phyloP scores from a whole-genome alignment of 179 eudicot genomes.

The Spergularia azorica region DNA sequence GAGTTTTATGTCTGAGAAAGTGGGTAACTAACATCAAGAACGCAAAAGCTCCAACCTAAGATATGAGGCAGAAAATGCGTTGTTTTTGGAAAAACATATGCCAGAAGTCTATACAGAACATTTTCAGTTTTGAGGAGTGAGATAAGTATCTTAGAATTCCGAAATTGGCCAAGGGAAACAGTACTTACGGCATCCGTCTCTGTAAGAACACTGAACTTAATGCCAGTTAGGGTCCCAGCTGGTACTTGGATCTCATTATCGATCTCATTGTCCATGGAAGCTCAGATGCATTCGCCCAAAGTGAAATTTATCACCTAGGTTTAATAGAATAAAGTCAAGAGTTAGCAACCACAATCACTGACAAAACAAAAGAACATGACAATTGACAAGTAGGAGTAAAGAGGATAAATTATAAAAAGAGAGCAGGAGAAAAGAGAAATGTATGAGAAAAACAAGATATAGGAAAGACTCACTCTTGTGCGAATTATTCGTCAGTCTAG shows the following conservation, averaged over 20 bases:
- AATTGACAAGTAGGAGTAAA: neutral
- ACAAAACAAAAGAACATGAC: neutral
- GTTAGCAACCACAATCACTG: neutral
- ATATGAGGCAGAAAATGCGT: neutral
- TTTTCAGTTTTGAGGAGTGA: constrained; percentile 10
- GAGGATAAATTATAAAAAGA: neutral
- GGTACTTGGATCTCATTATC: constrained; percentile 50
- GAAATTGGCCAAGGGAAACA: neutral
- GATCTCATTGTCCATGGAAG: constrained; percentile 55
- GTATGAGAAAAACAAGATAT: neutral
- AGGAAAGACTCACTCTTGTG: too few species aligned
- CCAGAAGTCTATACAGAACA: neutral
- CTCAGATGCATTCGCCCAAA: constrained; percentile 23
- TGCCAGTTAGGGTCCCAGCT: constrained; percentile 49
- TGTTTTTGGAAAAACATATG: neutral
- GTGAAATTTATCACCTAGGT: constrained; percentile 18
- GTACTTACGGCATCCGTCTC: constrained; percentile 75
- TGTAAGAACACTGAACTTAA: constrained; percentile 53
- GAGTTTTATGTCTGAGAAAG: neutral
- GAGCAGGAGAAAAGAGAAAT: neutral
- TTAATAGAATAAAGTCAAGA: constrained; percentile 8
- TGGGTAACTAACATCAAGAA: neutral
- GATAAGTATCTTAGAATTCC: neutral
- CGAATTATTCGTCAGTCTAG: too few species aligned
- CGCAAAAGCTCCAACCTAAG: neutral